These are phyloP conservation scores for Sparassis latifolia DNA, from an alignment of 1,284 basidiomycete genomes.

Conservation along the genomic window DNA sequence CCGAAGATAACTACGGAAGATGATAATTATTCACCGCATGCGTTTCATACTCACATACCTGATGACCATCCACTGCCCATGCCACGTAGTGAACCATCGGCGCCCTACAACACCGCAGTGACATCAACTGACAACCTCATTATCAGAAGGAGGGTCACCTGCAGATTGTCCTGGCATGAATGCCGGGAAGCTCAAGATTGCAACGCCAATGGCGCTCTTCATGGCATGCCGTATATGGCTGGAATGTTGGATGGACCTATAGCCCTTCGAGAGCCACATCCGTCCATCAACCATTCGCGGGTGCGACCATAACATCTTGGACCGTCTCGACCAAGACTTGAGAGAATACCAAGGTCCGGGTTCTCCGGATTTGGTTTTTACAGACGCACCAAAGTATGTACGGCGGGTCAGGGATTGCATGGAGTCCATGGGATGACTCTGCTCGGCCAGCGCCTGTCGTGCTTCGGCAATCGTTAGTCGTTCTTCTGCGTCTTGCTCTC, in stretches of 20 bases:
- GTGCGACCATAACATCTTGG: slow-evolving; percentile 28
- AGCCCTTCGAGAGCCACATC: slow-evolving; percentile 28
- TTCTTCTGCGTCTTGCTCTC: slow-evolving; percentile 13
- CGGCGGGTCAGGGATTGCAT: too few species aligned
- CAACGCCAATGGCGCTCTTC: slow-evolving; percentile 42
- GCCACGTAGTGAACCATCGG: slow-evolving; percentile 32
- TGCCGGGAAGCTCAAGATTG: slow-evolving; percentile 36
- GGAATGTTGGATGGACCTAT: slow-evolving; percentile 32
- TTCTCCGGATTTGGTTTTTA: too few species aligned
- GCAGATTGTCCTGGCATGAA: slow-evolving; percentile 32
- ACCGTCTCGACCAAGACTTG: neutral
- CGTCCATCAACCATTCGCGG: slow-evolving; percentile 26
- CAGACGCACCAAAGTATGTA: too few species aligned
- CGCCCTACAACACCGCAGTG: slow-evolving; percentile 19
- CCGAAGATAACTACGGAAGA: slow-evolving; percentile 34
- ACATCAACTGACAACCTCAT: neutral
- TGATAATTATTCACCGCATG: too few species aligned
- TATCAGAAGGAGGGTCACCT: slow-evolving; percentile 21
- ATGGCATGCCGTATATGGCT: slow-evolving; percentile 38
- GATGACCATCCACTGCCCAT: slow-evolving; percentile 46
- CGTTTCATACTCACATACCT: slow-evolving; percentile 16
- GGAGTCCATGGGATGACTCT: slow-evolving; percentile 4
- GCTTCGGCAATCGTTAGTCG: slow-evolving; percentile 22
- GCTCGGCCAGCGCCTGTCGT: slow-evolving; percentile 22
- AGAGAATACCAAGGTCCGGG: too few species aligned